phyloP scores from a whole-genome alignment of 306 rosid species.

The Casuarina glauca region DNA sequence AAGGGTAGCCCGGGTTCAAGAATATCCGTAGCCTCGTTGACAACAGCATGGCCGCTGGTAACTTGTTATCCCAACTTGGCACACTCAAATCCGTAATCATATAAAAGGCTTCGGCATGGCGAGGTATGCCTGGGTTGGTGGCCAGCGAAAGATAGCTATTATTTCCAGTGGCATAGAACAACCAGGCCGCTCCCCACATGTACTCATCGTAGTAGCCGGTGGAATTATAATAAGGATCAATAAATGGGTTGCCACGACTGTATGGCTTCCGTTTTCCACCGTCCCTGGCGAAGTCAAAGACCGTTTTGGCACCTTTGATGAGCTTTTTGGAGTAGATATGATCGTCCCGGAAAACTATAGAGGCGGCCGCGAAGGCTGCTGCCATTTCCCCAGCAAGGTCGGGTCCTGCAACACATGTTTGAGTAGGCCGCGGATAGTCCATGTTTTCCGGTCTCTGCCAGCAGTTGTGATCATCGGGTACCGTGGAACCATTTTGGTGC shows the following conservation, averaged over 20 bases:
- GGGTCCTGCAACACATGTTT: slow-evolving; percentile 36
- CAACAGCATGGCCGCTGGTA: slow-evolving; percentile 67
- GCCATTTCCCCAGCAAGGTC: slow-evolving; percentile 72
- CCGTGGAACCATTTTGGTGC: slow-evolving; percentile 31
- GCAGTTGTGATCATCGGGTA: slow-evolving; percentile 56
- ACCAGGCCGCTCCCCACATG: slow-evolving; percentile 71
- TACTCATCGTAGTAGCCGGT: slow-evolving; percentile 61
- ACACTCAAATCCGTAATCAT: slow-evolving; percentile 41
- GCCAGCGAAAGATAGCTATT: slow-evolving; percentile 46
- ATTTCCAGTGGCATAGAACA: slow-evolving; percentile 69
- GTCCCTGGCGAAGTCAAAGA: slow-evolving; percentile 54
- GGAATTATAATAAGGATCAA: slow-evolving; percentile 54
- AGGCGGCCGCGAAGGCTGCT: slow-evolving; percentile 70
- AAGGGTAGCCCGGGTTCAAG: slow-evolving; percentile 63
- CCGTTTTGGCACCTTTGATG: slow-evolving; percentile 44
- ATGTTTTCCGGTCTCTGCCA: slow-evolving; percentile 73
- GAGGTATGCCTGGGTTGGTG: slow-evolving; percentile 36
- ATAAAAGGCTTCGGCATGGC: slow-evolving; percentile 40
- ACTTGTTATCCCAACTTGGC: slow-evolving; percentile 62
- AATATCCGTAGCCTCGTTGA: slow-evolving; percentile 57
- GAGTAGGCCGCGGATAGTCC: slow-evolving; percentile 41
- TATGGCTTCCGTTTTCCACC: slow-evolving; percentile 33
- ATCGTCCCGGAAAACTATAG: slow-evolving; percentile 60
- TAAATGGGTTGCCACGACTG: slow-evolving; percentile 32
- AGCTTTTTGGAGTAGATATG: slow-evolving; percentile 42